phyloP scores from a whole-genome alignment of 1,284 basidiomycete genomes.

The Caloboletus firmus region DNA sequence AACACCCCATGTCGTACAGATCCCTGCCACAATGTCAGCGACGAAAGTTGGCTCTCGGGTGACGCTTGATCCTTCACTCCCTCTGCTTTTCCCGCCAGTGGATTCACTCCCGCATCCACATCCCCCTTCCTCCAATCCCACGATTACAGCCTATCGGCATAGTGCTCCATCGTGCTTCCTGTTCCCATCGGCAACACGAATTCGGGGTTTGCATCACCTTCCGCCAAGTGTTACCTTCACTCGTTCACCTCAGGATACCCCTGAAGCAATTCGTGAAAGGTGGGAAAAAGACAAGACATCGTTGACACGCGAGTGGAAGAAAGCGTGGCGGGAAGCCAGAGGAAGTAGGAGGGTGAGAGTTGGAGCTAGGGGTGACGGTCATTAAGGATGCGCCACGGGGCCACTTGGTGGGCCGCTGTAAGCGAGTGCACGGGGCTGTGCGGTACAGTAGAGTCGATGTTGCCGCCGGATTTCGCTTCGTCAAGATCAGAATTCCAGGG shows the following conservation, averaged over 20 bases:
- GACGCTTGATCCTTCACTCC: conserved; percentile 50
- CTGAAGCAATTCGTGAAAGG: conserved; percentile 56
- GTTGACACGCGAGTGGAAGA: conserved; percentile 80
- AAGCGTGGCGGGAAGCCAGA: conserved; percentile 73
- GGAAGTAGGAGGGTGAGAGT: conserved; percentile 62
- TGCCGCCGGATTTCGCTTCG: background rate
- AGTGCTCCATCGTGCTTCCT: conserved; percentile 11
- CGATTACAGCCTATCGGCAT: background rate
- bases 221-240: conserved; percentile 43
- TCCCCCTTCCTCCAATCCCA: background rate
- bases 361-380: conserved; percentile 46
- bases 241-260: conserved; percentile 49
- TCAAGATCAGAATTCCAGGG: background rate
- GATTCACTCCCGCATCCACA: conserved; percentile 26
- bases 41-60: conserved; percentile 10
- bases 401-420: background rate
- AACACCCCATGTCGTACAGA: background rate
- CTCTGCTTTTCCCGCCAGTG: conserved; percentile 63
- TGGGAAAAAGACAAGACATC: conserved; percentile 74
- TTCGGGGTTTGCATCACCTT: conserved; percentile 40
- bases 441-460: background rate
- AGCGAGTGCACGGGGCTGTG: background rate
- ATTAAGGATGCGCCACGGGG: conserved; percentile 1
- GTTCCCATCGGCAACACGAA: conserved; percentile 37
- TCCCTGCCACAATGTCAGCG: background rate